These are phyloP conservation scores for Colletotrichum sp. DNA, from an alignment of 2,329 filamentous ascomycete species.

Conservation along the genomic window DNA sequence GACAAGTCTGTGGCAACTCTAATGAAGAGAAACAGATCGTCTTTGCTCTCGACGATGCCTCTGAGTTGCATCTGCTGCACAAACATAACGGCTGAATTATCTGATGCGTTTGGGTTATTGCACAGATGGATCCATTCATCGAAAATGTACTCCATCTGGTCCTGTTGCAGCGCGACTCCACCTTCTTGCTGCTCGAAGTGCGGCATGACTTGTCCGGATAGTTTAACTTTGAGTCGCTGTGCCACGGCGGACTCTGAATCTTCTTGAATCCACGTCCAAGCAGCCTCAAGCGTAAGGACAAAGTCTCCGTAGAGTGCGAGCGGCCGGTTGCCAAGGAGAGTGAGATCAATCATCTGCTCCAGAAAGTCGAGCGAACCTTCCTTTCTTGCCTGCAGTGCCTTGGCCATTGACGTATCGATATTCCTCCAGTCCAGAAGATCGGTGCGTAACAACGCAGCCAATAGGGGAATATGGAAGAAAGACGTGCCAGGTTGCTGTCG, in stretches of 20 bases:
- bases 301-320: constrained; percentile 86
- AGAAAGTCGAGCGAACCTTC: constrained; percentile 78
- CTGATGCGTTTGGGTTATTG: constrained; percentile 77
- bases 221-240: constrained; percentile 74
- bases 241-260: constrained; percentile 69
- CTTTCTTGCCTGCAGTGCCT: constrained; percentile 74
- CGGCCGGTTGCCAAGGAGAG: constrained; percentile 79
- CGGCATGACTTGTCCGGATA: constrained; percentile 55
- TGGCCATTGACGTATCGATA: constrained; percentile 75
- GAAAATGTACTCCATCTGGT: constrained; percentile 94
- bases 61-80: constrained; percentile 82
- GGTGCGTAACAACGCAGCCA: constrained; percentile 61
- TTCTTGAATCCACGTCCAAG: constrained; percentile 81
- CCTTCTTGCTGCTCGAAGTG: constrained; percentile 30
- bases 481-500: constrained; percentile 59
- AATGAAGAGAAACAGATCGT: constrained; percentile 81
- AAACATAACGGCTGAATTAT: constrained; percentile 76
- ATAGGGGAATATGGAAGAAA: constrained; percentile 62
- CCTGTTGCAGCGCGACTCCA: constrained; percentile 53
- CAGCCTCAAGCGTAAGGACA: constrained; percentile 78
- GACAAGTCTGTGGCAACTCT: constrained; percentile 82
- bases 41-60: constrained; percentile 73
- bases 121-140: constrained; percentile 91
- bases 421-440: constrained; percentile 67
- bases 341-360: constrained; percentile 77